Base-by-base conservation (phyloP, 2,329 filamentous ascomycete species). In the Aspergillus puulaauensis region DNA sequence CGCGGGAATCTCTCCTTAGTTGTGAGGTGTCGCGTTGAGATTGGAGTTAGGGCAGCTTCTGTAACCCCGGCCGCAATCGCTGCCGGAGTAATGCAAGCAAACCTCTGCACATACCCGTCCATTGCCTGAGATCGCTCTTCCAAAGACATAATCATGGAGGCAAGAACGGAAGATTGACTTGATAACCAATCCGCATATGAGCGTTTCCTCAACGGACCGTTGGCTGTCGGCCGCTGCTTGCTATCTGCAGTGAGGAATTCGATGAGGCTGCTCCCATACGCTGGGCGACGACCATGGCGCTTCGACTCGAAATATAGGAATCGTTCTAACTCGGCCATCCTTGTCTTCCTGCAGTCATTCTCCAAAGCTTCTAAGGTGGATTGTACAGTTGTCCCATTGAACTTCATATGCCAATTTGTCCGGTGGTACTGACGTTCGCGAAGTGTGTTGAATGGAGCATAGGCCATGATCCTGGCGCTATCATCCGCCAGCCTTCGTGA, bases 31-130 rank as follows among this genome's bases (percentile, higher is more conserved):
- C 70, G 79, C 4, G 86, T 84, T 53, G 87, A 76, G 59, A 80
- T 80, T 46, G 87, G 79, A 0, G 89, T 89, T 6, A 95, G 79
- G 1, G 90, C 72, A 23, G 93, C 79, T 27, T 83, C 80, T 17
- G 86, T 85, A 66, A 96, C 80, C 63, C 96, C 91, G 31, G 89
- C 85, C 0, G 92, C 91, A 3, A 96, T 87, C 12, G 91, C 93
- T 1, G 91, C 88, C 2, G 95, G 95, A 0, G 95, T 98, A 35
- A 96, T 87, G 67, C 93, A 99, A 1, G 90, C 91, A 68, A 97
- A 99, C 70, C 93, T 91, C 62, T 90, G 86, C 53, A 99, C 88
- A 3, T 84, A 87, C 0, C 85, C 86, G 67, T 93, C 88, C 75
- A 96, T 81, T 14, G 82, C 80, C 52, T 86, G 83, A 1, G 92